Evolutionary conservation across 805 yeast genomes (phyloP).

Genomic region (Kodamaea laetipori): DNA sequence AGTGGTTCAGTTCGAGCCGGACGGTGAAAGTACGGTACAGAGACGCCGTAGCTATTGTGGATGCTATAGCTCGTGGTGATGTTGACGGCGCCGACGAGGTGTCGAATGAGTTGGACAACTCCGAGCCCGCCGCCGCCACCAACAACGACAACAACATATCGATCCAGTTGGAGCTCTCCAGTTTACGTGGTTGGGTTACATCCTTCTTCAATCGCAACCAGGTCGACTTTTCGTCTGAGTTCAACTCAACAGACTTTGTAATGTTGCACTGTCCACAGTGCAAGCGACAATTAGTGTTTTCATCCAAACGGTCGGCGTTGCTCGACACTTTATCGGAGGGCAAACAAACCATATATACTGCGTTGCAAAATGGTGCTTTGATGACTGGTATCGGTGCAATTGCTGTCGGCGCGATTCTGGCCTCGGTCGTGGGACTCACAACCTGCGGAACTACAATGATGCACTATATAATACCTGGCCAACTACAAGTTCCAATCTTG

Average conservation of each 20-base stretch:
- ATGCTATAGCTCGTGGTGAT: constrained; percentile 8
- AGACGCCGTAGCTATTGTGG: constrained; percentile 11
- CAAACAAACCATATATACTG: constrained; percentile 19
- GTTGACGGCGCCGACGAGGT: not conserved
- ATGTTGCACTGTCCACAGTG: constrained; percentile 41
- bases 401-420: constrained; percentile 39
- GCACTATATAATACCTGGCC: constrained; percentile 39
- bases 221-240: not conserved
- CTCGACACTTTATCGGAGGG: constrained; percentile 23
- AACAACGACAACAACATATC: constrained; percentile 4
- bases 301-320: constrained; percentile 31
- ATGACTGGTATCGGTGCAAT: constrained; percentile 42
- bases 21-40: constrained; percentile 25
- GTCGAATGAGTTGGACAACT: constrained; percentile 1
- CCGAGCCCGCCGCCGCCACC: not conserved
- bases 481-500: constrained; percentile 31
- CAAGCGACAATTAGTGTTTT: constrained; percentile 35
- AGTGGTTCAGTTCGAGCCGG: constrained; percentile 43
- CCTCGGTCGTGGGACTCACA: constrained; percentile 42
- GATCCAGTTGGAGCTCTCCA: constrained; percentile 9
- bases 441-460: constrained; percentile 40
- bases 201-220: constrained; percentile 1
- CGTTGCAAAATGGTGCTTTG: constrained; percentile 33
- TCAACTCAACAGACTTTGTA: constrained; percentile 8
- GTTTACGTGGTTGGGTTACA: constrained; percentile 8